Evolutionary conservation across 1,284 basidiomycete species (phyloP).

Genomic region (Cutaneotrichosporon cavernicola): DNA sequence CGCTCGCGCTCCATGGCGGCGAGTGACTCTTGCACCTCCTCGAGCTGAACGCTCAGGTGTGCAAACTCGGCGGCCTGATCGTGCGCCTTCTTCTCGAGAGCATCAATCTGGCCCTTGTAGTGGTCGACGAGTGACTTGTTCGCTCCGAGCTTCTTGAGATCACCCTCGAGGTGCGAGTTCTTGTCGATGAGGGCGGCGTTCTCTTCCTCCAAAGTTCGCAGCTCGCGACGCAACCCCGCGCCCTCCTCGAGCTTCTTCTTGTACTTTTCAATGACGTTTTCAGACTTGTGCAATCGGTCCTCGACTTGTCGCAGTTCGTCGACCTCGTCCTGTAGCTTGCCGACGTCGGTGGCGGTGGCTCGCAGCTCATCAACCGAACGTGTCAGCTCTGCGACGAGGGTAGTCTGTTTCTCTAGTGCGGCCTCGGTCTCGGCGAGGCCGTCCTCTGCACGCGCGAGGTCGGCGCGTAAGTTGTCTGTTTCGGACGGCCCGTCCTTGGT

Average conservation of each 20-base stretch:
- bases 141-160: constrained; percentile 78
- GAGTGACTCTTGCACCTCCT: constrained; percentile 68
- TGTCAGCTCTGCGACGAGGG: constrained; percentile 67
- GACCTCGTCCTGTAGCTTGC: constrained; percentile 81
- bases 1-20: constrained; percentile 64
- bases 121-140: constrained; percentile 84
- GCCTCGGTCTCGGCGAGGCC: constrained; percentile 74
- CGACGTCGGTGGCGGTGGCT: constrained; percentile 69
- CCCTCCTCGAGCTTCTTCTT: constrained; percentile 97
- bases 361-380: constrained; percentile 78
- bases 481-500: constrained; percentile 54
- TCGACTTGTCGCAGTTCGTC: constrained; percentile 93
- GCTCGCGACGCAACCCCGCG: constrained; percentile 77
- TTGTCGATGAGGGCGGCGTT: constrained; percentile 87
- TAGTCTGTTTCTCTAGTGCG: constrained; percentile 73
- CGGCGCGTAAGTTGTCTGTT: constrained; percentile 71
- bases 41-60: constrained; percentile 70
- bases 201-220: constrained; percentile 85
- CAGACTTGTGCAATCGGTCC: constrained; percentile 86
- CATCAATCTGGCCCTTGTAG: constrained; percentile 82
- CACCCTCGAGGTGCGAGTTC: constrained; percentile 85
- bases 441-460: constrained; percentile 69
- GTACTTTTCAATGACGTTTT: constrained; percentile 98
- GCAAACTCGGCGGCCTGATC: constrained; percentile 57
- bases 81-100: constrained; percentile 67